These are phyloP conservation scores for Rhodotorula toruloides DNA, from an alignment of 768 basidiomycete species.

Conservation along the genomic window DNA sequence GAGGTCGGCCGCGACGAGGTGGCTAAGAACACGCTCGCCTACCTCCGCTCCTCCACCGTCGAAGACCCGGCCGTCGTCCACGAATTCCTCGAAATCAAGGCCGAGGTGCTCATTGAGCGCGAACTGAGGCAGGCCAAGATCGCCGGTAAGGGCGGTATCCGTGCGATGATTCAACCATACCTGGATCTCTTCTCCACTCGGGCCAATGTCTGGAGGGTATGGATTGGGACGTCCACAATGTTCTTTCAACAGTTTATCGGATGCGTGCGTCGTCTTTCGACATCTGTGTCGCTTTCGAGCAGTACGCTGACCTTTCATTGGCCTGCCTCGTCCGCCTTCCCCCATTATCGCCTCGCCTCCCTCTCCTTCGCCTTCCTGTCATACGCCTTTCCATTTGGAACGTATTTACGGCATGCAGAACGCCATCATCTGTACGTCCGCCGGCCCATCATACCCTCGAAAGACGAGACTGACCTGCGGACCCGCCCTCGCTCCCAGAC, in stretches of 20 bases:
- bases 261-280: constrained; percentile 31
- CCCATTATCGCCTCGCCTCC: too few relatives aligned
- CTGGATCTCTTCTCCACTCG: constrained; percentile 6
- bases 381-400: too few relatives aligned
- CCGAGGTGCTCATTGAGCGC: constrained; percentile 6
- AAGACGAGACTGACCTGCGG: too few relatives aligned
- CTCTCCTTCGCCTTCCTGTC: too few relatives aligned
- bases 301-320: too few relatives aligned
- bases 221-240: constrained; percentile 11
- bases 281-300: too few relatives aligned
- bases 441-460: too few relatives aligned
- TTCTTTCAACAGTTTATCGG: constrained; percentile 35
- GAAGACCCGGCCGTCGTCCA: background rate
- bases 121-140: background rate
- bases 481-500: too few relatives aligned
- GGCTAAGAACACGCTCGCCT: background rate
- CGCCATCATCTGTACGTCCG: constrained; percentile 11
- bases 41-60: background rate
- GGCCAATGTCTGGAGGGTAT: constrained; percentile 7
- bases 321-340: too few relatives aligned
- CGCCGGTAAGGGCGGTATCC: background rate
- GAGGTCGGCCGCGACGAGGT: constrained; percentile 45
- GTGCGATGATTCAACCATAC: background rate
- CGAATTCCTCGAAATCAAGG: constrained; percentile 21
- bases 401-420: constrained; percentile 8